phyloP scores from a whole-genome alignment of 2,329 filamentous ascomycete genomes.

The Ascosphaera pollenicola region DNA sequence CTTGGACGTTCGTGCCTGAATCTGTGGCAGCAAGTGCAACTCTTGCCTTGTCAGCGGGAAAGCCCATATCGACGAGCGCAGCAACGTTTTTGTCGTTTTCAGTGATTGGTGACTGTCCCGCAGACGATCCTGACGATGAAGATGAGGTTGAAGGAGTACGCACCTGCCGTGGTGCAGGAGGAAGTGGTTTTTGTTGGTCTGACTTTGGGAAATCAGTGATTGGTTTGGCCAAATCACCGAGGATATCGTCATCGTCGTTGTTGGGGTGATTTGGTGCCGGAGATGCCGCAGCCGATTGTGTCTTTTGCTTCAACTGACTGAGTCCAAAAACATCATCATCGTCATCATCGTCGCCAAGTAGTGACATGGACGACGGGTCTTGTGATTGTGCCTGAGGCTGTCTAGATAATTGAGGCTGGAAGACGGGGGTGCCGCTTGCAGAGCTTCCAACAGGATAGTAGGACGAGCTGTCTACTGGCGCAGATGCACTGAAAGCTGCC shows the following conservation, averaged over 20 bases:
- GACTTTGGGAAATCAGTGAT: constrained; percentile 25
- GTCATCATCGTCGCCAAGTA: constrained; percentile 23
- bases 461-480: constrained; percentile 36
- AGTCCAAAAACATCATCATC: constrained; percentile 85
- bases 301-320: constrained; percentile 29
- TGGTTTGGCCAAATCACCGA: constrained; percentile 37
- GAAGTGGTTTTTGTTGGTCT: neutral
- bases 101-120: constrained; percentile 11
- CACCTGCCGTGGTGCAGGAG: constrained; percentile 7
- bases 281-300: constrained; percentile 19
- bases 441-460: constrained; percentile 30
- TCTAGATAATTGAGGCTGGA: too few species aligned
- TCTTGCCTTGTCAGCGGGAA: constrained; percentile 62
- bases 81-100: constrained; percentile 61
- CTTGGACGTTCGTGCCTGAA: constrained; percentile 58
- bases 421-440: constrained; percentile 2
- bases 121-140: neutral
- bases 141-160: constrained; percentile 6
- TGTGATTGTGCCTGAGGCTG: too few species aligned
- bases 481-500: constrained; percentile 36
- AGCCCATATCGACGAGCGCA: constrained; percentile 88
- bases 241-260: constrained; percentile 37
- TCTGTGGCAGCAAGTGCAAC: constrained; percentile 62
- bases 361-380: too few species aligned
- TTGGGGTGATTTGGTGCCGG: constrained; percentile 22